These are phyloP conservation scores for Pythium utonaiense DNA, from an alignment of 352 stramenopile genomes.

Conservation along the genomic window DNA sequence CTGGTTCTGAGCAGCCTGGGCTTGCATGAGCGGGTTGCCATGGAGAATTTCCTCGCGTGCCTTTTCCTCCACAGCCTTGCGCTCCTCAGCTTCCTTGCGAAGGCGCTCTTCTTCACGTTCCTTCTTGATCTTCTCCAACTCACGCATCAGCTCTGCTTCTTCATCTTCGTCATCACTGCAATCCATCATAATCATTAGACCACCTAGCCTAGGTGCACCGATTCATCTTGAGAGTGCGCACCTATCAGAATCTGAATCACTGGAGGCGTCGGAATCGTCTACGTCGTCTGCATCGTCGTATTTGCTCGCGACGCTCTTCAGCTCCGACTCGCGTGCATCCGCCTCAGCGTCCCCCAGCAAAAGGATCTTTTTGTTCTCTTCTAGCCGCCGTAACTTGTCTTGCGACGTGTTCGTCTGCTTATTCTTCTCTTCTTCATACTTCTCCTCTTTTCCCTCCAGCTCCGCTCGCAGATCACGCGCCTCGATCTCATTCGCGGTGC, in stretches of 20 bases:
- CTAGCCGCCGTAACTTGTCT: constrained; percentile 65
- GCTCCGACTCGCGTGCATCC: constrained; percentile 72
- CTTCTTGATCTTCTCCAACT: constrained; percentile 97
- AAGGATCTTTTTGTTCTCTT: constrained; percentile 83
- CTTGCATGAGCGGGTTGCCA: constrained; percentile 91
- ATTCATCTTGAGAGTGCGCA: constrained; percentile 12
- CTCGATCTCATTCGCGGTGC: constrained; percentile 74
- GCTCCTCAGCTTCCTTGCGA: constrained; percentile 87
- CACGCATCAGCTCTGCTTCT: constrained; percentile 94
- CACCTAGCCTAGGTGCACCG: background rate
- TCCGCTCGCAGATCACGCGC: constrained; percentile 70
- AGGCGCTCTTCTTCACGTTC: constrained; percentile 93
- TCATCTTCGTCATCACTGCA: constrained; percentile 93
- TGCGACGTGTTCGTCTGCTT: constrained; percentile 78
- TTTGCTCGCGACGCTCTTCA: constrained; percentile 87
- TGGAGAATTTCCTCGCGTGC: constrained; percentile 91
- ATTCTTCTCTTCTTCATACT: constrained; percentile 72
- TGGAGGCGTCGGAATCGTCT: constrained; percentile 50
- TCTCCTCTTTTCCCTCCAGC: constrained; percentile 65
- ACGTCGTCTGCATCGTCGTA: constrained; percentile 91
- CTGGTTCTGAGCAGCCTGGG: constrained; percentile 16
- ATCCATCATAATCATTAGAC: background rate
- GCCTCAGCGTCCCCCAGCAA: constrained; percentile 69
- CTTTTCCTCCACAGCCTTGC: constrained; percentile 72
- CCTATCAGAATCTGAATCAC: constrained; percentile 77